A percentile compares a stretch with the other conserved stretches of the same genome.
phyloP scores from a whole-genome alignment of 2,329 filamentous ascomycete genomes.

The Trichoderma arundinaceum region DNA sequence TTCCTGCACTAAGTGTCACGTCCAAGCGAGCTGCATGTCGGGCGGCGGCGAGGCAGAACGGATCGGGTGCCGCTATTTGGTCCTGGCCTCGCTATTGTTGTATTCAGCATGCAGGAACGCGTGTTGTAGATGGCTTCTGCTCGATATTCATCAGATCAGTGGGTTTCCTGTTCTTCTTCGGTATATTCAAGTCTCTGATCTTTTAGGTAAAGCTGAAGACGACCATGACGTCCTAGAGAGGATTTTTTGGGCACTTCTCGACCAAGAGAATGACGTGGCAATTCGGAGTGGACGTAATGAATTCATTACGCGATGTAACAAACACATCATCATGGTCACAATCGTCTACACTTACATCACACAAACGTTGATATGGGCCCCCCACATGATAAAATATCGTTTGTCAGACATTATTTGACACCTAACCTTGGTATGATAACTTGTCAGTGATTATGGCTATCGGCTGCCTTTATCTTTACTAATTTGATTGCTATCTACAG shows the following conservation, averaged over 20 bases:
- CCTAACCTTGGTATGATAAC: neutral
- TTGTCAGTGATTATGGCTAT: neutral
- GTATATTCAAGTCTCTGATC: neutral
- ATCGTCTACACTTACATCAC: too few relatives aligned
- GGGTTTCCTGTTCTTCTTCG: neutral
- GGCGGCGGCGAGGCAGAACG: neutral
- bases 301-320: neutral
- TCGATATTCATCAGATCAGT: neutral
- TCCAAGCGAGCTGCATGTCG: constrained; percentile 18
- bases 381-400: neutral
- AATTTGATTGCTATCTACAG: neutral
- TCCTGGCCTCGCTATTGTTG: constrained; percentile 18
- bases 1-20: constrained; percentile 1
- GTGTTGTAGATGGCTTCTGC: constrained; percentile 25
- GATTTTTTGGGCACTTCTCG: neutral
- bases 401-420: neutral
- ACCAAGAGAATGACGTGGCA: neutral
- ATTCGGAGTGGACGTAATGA: neutral
- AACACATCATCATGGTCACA: neutral
- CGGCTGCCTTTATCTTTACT: neutral
- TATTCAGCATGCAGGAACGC: constrained; percentile 27
- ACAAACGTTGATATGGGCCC: too few relatives aligned
- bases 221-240: neutral
- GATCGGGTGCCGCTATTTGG: constrained; percentile 11
- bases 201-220: neutral